Percentiles rank a stretch among this genome's conserved stretches.
phyloP scores from a whole-genome alignment of 1,139 yeast genomes.

The Candida frijolesensis region DNA sequence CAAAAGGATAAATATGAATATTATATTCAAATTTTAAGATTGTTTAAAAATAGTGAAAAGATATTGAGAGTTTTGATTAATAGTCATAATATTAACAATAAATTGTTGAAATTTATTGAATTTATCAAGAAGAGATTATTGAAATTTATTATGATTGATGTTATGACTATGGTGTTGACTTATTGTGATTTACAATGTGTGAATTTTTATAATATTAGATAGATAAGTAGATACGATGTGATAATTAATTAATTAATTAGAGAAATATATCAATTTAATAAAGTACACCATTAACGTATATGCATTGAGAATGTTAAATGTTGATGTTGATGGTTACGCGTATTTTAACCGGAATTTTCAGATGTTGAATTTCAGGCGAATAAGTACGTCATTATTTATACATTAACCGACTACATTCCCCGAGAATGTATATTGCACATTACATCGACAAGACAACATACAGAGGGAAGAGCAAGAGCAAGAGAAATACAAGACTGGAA shows the following conservation, averaged over 20 bases:
- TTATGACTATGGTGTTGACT: slow-evolving; percentile 38
- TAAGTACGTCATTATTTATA: too few relatives aligned
- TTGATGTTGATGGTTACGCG: too few relatives aligned
- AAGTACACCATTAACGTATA: too few relatives aligned
- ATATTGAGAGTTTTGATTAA: slow-evolving; percentile 16
- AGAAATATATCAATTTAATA: too few relatives aligned
- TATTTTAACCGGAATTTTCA: too few relatives aligned
- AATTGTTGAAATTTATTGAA: slow-evolving; percentile 34
- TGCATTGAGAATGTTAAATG: too few relatives aligned
- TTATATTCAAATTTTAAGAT: slow-evolving; percentile 30
- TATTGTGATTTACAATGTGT: slow-evolving; percentile 33
- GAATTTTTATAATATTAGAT: slow-evolving; percentile 8
- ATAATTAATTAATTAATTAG: neutral
- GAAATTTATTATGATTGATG: slow-evolving; percentile 42
- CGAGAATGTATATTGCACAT: too few relatives aligned
- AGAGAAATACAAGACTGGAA: too few relatives aligned
- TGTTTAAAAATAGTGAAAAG: slow-evolving; percentile 21
- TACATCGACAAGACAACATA: too few relatives aligned
- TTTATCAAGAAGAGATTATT: slow-evolving; percentile 40
- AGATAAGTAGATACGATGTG: neutral
- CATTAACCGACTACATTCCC: too few relatives aligned
- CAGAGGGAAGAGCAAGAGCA: too few relatives aligned
- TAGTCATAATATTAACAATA: slow-evolving; percentile 16
- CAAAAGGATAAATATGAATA: slow-evolving; percentile 40
- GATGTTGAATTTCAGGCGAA: too few relatives aligned